Base-by-base conservation (phyloP, 2,329 filamentous ascomycete species). In the Alternaria triticimaculans region DNA sequence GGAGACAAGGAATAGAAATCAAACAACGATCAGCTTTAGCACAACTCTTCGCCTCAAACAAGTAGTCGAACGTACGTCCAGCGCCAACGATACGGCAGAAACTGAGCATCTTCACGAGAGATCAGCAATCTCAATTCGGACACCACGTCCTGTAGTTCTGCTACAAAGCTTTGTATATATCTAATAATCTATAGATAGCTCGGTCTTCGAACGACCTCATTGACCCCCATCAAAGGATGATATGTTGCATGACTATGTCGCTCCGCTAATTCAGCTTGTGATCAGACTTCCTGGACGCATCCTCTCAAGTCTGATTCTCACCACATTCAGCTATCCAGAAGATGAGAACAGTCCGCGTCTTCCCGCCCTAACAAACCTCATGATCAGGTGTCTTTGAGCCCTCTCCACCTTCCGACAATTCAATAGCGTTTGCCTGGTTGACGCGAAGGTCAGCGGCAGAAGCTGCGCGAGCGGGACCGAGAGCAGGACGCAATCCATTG, bases 331-430 rank as follows among this genome's bases (percentile, higher is more conserved):
- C 33, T 10, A 41, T 18, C 26, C 66, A 70, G 43, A 72, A 41
- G 14, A 51, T 15, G 8, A 72, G 58, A 5, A 65, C 66, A 20
- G 62, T 64, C 2, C 68, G 59, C 8, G 69, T 72, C 23, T 60
- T 43, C 57, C 73, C 63, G 5, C 68, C 65, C 18, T 20, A 25
- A 6, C 62, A 44, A 20, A 68, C 67, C 55, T 69, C 64, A 14
- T 62, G 57, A 41, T 67, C 66, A 43, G 67, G 72, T 10, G 70
- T 72, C 14, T 28, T 51, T 3, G 70, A 26, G 5, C 65, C 67
- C 33, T 69, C 66, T 10, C 66, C 70, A 41, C 68, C 69, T 9
- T 54, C 21, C 6, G 14, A 11, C 21, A 65, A 44, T 15, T 63
- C 62, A 21, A 72, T 46, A 18, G 37, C 37, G 5, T 41, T 41